Evolutionary conservation across 768 basidiomycete species (phyloP), one percentile per base, ranked within the genome.

Genomic region (Leccinum boreale): DNA sequence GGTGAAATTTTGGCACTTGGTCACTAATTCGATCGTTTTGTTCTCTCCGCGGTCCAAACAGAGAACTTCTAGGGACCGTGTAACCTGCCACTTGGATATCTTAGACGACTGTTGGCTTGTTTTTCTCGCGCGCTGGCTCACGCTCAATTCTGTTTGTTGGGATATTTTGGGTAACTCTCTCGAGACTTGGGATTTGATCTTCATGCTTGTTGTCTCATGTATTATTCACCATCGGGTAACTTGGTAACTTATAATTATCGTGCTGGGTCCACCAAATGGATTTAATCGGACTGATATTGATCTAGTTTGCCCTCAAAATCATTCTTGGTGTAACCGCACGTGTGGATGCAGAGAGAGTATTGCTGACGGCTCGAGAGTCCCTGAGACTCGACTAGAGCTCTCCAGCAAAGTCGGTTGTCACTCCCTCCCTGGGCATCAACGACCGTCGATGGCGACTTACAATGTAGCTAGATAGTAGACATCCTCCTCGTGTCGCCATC

Each of bases 381-480:
- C 73, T 53, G 29, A 11, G 29, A 31, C 19, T 55, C 33, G 44
- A 64, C 62, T 24, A 75, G 58, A 75, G 58, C 52, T 69, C 68
- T 24, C 46, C 56, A 24, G 71, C 55, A 51, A 75, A 72, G 46
- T 73, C 70, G 36, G 42, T 45, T 66, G 75, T 66, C 24, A 66
- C 58, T 5, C 72, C 67, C 28, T 29, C 15, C 65, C 60, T 33
- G 12, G 12, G 12, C 5, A 33, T 33, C 31, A 29, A 11, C 60
- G 52, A 26, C 74, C 72, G 14, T 73, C 62, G 50, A 73, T 33
- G 42, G 67, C 53, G 44, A 76, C 50, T 54, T 73, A 70, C 57
- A 72, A 39, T 39, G 62, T 71, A 76, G 35, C 73, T 61, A 10
- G n/a, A n/a, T n/a, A n/a, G n/a, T n/a, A n/a, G 53, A 52, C 9